Evolutionary conservation across 768 basidiomycete species (phyloP), one percentile per base, ranked within the genome.

Genomic region (Mycena capillaripes): DNA sequence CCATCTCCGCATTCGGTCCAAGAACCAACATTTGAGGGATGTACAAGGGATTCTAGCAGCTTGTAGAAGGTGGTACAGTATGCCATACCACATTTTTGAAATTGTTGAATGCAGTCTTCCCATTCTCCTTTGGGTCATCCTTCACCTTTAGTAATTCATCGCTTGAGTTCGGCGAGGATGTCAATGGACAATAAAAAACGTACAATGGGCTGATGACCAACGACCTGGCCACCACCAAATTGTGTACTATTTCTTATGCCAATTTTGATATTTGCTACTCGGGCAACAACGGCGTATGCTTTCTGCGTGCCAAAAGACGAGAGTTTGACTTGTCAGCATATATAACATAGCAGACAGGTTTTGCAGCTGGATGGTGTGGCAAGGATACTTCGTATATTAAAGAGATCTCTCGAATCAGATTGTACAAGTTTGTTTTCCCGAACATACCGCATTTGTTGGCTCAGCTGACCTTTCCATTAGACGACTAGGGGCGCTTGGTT

Each of bases 51-150:
- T 11, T 80, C 71, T 8, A 87, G 72, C 1, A 86, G 64, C 23
- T 78, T 71, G 0, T 38, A 11, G 29, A 86, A 82, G 0, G 80
- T 70, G n/a, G 78, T n/a, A n/a, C n/a, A n/a, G n/a, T 52, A 56
- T 87, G 86, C 84, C 85, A 86, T 3, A 86, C 75, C 0, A 78
- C 76, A 1, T 66, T 75, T 46, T 86, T 85, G 69, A 83, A 77
- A 3, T 77, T 81, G 0, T 79, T 77, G 59, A 75, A 86, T 0
- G 52, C 8, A 7, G 36, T 6, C 14, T 38, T 38, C 6, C 36
- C 36, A 14, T 6, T 38, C 14, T 38, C 36, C 6, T 6, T 14
- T 38, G 6, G 36, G 14, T 38, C 36, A 6, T 38, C 36, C 36
- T 38, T 14, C 6, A 38, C 36, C 36, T n/a, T n/a, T n/a, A n/a